phyloP scores from a whole-genome alignment of 768 basidiomycete genomes.

The Amanita thiersii region DNA sequence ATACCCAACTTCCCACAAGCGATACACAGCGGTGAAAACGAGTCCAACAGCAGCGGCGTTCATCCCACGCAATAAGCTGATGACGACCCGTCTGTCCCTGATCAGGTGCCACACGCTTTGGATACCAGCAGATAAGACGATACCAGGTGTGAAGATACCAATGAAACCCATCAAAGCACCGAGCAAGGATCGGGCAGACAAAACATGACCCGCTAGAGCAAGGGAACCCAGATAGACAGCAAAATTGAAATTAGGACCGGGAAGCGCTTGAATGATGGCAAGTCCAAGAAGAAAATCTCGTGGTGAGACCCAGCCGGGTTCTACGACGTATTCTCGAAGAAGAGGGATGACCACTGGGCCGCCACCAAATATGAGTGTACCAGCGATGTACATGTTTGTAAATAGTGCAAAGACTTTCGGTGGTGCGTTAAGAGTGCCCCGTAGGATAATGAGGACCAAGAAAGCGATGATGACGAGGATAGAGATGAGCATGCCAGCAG shows the following conservation, averaged over 20 bases:
- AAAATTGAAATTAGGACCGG: slow-evolving; percentile 52
- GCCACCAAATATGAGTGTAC: slow-evolving; percentile 43
- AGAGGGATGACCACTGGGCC: slow-evolving; percentile 53
- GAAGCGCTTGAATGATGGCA: slow-evolving; percentile 39
- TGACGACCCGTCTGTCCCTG: slow-evolving; percentile 20
- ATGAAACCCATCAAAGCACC: slow-evolving; percentile 41
- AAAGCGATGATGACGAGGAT: slow-evolving; percentile 13
- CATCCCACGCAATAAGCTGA: slow-evolving; percentile 27
- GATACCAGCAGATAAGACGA: slow-evolving; percentile 27
- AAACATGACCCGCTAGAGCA: slow-evolving; percentile 17
- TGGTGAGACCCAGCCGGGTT: slow-evolving; percentile 40
- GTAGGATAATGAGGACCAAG: slow-evolving; percentile 20
- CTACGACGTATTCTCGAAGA: slow-evolving; percentile 41
- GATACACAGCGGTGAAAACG: slow-evolving; percentile 32
- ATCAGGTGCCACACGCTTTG: slow-evolving; percentile 26
- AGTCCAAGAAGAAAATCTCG: slow-evolving; percentile 48
- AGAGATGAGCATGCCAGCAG: background rate
- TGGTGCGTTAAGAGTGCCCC: slow-evolving; percentile 16
- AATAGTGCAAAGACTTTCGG: slow-evolving; percentile 28
- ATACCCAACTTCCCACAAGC: slow-evolving; percentile 30
- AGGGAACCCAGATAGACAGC: slow-evolving; percentile 45
- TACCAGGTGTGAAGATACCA: slow-evolving; percentile 43
- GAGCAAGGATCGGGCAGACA: slow-evolving; percentile 22
- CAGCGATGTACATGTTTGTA: slow-evolving; percentile 39
- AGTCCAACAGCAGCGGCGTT: slow-evolving; percentile 36